A percentile compares a stretch with the other conserved stretches of the same genome.
Evolutionary conservation across 768 basidiomycete genomes (phyloP).

Genomic region (Serendipita indica): DNA sequence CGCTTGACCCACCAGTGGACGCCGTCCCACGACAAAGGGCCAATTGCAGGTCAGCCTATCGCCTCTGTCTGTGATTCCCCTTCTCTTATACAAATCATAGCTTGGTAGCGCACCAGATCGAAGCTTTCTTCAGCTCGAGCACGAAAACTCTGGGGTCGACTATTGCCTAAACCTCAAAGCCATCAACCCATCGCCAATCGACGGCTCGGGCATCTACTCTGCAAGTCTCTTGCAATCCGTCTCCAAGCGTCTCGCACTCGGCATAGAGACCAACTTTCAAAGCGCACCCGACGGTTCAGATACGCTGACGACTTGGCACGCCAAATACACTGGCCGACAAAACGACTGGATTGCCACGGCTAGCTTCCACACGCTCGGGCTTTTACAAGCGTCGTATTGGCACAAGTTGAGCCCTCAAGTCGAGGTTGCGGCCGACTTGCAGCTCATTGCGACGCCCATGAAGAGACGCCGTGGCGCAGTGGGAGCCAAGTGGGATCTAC

Average conservation of each 20-base stretch:
- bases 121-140: slow-evolving; percentile 87
- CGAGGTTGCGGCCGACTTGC: slow-evolving; percentile 90
- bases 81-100: not conserved
- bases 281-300: slow-evolving; percentile 62
- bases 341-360: slow-evolving; percentile 90
- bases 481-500: slow-evolving; percentile 92
- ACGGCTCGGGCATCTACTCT: slow-evolving; percentile 73
- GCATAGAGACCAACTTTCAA: slow-evolving; percentile 74
- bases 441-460: slow-evolving; percentile 59
- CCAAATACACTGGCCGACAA: slow-evolving; percentile 57
- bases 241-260: slow-evolving; percentile 38
- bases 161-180: slow-evolving; percentile 76
- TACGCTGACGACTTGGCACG: slow-evolving; percentile 56
- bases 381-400: slow-evolving; percentile 89
- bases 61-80: not conserved
- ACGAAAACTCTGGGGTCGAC: slow-evolving; percentile 80
- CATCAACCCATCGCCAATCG: slow-evolving; percentile 78
- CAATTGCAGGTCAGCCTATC: slow-evolving; percentile 61
- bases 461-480: slow-evolving; percentile 84
- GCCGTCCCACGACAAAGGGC: slow-evolving; percentile 57
- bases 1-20: slow-evolving; percentile 87
- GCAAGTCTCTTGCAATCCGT: not conserved
- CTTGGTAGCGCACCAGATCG: slow-evolving; percentile 35
- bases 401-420: slow-evolving; percentile 91
- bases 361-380: slow-evolving; percentile 65